Conservation (phyloP, 805 yeast genomes). For the Kodamaea sagamina region DNA sequence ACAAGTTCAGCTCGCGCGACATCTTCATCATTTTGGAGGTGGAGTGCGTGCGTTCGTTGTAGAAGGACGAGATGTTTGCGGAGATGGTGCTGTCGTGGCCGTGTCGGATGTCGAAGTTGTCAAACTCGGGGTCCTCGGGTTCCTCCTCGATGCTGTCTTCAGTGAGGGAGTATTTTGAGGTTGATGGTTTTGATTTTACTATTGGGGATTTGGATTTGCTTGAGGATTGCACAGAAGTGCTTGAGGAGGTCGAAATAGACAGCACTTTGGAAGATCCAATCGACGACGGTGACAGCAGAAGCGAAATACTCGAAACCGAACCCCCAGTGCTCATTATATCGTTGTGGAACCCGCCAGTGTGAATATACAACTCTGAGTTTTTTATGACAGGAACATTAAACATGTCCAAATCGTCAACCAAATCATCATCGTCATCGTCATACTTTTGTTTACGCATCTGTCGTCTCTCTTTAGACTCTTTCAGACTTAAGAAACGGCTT, state of each 20-base stretch:
- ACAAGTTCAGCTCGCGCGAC: constrained; percentile 34
- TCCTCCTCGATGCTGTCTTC: constrained; percentile 20
- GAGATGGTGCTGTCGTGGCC: constrained; percentile 38
- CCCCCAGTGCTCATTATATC: constrained; percentile 23
- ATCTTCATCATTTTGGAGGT: constrained; percentile 33
- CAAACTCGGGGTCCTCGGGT: constrained; percentile 16
- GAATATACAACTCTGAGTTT: constrained; percentile 28
- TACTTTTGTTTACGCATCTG: constrained; percentile 39
- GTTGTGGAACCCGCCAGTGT: constrained; percentile 24
- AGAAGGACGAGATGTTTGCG: constrained; percentile 39
- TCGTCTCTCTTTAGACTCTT: constrained; percentile 42
- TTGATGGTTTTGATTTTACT: too few species aligned
- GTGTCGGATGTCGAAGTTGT: constrained; percentile 5
- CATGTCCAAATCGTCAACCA: constrained; percentile 41
- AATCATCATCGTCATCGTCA: constrained; percentile 46
- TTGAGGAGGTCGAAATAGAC: too few species aligned
- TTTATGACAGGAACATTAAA: constrained; percentile 47
- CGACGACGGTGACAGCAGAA: constrained; percentile 12
- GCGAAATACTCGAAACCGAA: not conserved
- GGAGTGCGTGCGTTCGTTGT: constrained; percentile 37
- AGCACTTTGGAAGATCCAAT: too few species aligned
- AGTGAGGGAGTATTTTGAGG: constrained; percentile 6
- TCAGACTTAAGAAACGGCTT: constrained; percentile 34
- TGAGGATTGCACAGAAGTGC: too few species aligned
- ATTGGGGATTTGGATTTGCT: too few species aligned